phyloP scores from a whole-genome alignment of 75 land plant species.

The Pinus albicaulis region DNA sequence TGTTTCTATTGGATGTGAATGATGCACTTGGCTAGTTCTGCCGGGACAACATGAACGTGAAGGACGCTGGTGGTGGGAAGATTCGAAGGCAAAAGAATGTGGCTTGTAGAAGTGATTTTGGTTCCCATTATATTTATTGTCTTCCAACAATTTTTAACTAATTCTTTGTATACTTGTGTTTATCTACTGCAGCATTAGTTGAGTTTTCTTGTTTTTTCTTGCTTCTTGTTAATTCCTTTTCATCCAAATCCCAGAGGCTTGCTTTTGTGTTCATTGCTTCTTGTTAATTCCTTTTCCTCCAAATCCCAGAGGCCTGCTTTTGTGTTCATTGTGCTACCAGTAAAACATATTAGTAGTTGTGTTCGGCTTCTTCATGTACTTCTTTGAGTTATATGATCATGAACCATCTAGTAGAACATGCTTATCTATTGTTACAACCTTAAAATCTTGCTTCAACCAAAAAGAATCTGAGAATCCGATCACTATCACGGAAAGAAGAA shows the following conservation, averaged over 20 bases:
- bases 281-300: background rate
- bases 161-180: background rate
- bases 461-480: too few species aligned
- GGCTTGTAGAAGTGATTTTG: constrained; percentile 71
- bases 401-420: too few species aligned
- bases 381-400: too few species aligned
- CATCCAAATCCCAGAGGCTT: background rate
- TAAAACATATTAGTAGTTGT: too few species aligned
- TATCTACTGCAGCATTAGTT: background rate
- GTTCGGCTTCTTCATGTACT: too few species aligned
- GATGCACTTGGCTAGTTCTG: constrained; percentile 87
- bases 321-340: too few species aligned
- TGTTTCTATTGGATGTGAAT: constrained; percentile 93
- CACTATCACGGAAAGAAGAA: too few species aligned
- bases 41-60: constrained; percentile 95
- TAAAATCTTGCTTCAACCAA: too few species aligned
- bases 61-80: constrained; percentile 99
- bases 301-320: too few species aligned
- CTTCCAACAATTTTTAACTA: background rate
- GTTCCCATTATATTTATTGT: background rate
- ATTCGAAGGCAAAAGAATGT: constrained; percentile 89
- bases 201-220: background rate
- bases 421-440: too few species aligned
- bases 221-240: background rate
- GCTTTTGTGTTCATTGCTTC: too few species aligned